phyloP scores from a whole-genome alignment of 768 basidiomycete species.

The Asterophora lycoperdoides region DNA sequence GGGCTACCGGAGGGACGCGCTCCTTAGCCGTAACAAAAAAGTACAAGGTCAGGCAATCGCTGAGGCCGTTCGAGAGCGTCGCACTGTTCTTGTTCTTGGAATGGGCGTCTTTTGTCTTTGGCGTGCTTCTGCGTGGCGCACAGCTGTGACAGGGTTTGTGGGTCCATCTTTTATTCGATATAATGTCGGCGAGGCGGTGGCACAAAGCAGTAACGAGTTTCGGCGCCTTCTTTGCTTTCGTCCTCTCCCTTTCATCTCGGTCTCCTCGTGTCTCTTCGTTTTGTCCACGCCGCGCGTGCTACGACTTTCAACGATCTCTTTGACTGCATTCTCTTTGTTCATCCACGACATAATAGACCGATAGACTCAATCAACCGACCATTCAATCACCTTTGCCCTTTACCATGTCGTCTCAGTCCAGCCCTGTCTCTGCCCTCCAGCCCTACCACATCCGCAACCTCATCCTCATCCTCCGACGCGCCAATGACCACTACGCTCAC shows the following conservation, averaged over 20 bases:
- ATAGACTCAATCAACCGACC: not conserved
- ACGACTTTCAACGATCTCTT: conserved; percentile 15
- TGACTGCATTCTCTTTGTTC: conserved; percentile 4
- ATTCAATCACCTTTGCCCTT: not conserved
- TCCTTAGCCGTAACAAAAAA: conserved; percentile 2
- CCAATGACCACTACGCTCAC: conserved; percentile 38
- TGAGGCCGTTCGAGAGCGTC: not conserved
- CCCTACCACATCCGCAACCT: conserved; percentile 32
- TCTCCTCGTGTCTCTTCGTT: conserved; percentile 12
- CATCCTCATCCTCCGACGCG: conserved; percentile 34
- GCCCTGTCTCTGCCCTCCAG: conserved; percentile 16
- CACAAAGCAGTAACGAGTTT: conserved; percentile 17
- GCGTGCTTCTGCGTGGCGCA: conserved; percentile 12
- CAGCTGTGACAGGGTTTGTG: conserved; percentile 28
- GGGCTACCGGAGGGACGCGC: not conserved
- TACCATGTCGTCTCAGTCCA: conserved; percentile 19
- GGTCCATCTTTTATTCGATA: conserved; percentile 25
- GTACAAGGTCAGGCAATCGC: conserved; percentile 8
- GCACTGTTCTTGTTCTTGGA: conserved; percentile 16
- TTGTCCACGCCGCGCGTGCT: conserved; percentile 34
- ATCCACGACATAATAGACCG: conserved; percentile 6
- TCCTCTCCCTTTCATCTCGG: conserved; percentile 14
- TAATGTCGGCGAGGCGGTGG: conserved; percentile 10
- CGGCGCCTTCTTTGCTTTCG: conserved; percentile 12
- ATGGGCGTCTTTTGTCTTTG: conserved; percentile 20